phyloP scores from a whole-genome alignment of 345 rosid genomes.

The Physaria fendleri region DNA sequence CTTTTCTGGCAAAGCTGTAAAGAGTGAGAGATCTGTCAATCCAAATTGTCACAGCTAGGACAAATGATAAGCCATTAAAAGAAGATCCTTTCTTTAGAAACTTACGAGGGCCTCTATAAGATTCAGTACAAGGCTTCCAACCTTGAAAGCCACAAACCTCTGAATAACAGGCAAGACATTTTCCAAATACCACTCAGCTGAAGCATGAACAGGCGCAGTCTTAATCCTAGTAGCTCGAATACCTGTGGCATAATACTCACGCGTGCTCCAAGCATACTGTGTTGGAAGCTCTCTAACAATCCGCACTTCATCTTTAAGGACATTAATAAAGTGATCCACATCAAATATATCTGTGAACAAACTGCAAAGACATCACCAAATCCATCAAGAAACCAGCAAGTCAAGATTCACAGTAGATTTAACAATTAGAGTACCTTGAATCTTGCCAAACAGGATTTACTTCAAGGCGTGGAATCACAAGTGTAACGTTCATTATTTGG shows the following conservation, averaged over 20 bases:
- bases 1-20: conserved; percentile 51
- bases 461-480: conserved; percentile 89
- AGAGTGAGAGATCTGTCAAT: conserved; percentile 10
- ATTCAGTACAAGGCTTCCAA: no score
- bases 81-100: no score
- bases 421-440: conserved; percentile 51
- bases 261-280: conserved; percentile 78
- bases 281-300: conserved; percentile 63
- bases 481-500: conserved; percentile 80
- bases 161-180: conserved; percentile 78
- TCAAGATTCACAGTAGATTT: background rate
- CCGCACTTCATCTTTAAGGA: conserved; percentile 49
- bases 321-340: conserved; percentile 68
- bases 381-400: background rate
- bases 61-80: no score
- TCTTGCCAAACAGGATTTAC: conserved; percentile 98
- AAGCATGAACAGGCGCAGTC: conserved; percentile 85
- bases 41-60: no score
- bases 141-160: no score
- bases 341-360: conserved; percentile 79
- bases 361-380: conserved; percentile 42
- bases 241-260: conserved; percentile 92
- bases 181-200: conserved; percentile 81
- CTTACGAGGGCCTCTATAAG: no score
- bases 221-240: conserved; percentile 88